Conservation (phyloP, 2,329 filamentous ascomycete species). For the Colletotrichum ledebouriae region DNA sequence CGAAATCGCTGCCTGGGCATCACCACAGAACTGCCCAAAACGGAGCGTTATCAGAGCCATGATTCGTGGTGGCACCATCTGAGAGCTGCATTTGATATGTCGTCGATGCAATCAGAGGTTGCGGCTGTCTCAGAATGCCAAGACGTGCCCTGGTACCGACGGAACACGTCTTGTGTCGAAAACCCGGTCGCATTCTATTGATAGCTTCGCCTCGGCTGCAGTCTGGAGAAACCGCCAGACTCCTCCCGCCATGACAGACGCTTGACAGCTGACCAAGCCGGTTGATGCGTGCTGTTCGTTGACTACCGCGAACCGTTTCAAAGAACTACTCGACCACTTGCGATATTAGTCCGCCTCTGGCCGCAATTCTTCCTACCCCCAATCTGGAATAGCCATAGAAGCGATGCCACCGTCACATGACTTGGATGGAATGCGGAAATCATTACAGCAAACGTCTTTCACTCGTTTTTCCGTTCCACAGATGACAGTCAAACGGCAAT, state of each 20-base stretch:
- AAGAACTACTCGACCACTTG: background rate
- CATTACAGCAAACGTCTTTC: background rate
- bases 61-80: background rate
- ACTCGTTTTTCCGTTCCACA: background rate
- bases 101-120: conserved; percentile 17
- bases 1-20: background rate
- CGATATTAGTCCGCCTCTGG: background rate
- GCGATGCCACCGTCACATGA: conserved; percentile 10
- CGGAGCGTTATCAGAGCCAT: background rate
- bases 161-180: conserved; percentile 54
- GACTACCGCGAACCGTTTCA: conserved; percentile 7
- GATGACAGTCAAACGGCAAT: background rate
- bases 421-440: conserved; percentile 3
- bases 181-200: conserved; percentile 43
- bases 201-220: conserved; percentile 24
- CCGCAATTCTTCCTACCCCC: background rate
- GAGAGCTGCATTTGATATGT: conserved; percentile 30
- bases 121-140: conserved; percentile 39
- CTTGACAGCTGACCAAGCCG: conserved; percentile 17
- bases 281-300: conserved; percentile 2
- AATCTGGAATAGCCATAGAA: background rate
- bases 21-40: conserved; percentile 1
- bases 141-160: conserved; percentile 37
- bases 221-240: conserved; percentile 5
- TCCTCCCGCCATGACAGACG: conserved; percentile 20